A percentile compares a stretch with the other conserved stretches of the same genome.
These are phyloP conservation scores for Hortiboletus campestris DNA, from an alignment of 768 basidiomycete species.

Conservation along the genomic window DNA sequence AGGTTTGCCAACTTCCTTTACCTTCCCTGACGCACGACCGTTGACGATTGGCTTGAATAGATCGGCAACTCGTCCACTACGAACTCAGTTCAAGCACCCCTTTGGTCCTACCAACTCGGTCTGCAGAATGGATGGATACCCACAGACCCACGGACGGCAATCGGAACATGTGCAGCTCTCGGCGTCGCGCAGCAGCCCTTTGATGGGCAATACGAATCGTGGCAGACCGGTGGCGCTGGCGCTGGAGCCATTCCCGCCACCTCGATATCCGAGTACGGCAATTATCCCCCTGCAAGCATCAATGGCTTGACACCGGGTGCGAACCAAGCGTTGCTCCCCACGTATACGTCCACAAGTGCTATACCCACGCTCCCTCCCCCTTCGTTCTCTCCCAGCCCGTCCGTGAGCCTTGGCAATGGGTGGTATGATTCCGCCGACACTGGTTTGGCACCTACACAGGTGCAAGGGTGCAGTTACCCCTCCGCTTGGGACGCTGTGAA, in stretches of 20 bases:
- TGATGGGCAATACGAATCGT: conserved; percentile 52
- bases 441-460: conserved; percentile 50
- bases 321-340: conserved; percentile 44
- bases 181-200: conserved; percentile 46
- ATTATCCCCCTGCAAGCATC: conserved; percentile 56
- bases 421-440: conserved; percentile 59
- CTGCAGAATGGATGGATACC: conserved; percentile 80
- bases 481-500: conserved; percentile 60
- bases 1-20: conserved; percentile 34
- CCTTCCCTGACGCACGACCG: neutral
- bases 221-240: conserved; percentile 68
- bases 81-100: conserved; percentile 48
- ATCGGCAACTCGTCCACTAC: conserved; percentile 58
- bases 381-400: conserved; percentile 45
- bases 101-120: conserved; percentile 72
- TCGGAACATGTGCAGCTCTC: conserved; percentile 63
- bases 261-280: conserved; percentile 40
- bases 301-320: conserved; percentile 41
- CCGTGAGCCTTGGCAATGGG: conserved; percentile 48
- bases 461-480: conserved; percentile 65
- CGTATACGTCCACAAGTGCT: conserved; percentile 61
- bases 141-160: conserved; percentile 59
- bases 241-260: conserved; percentile 46
- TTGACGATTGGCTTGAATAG: conserved; percentile 22
- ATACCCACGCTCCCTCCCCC: conserved; percentile 56